phyloP scores from a whole-genome alignment of 1,284 basidiomycete genomes.

The Chondrostereum purpureum region DNA sequence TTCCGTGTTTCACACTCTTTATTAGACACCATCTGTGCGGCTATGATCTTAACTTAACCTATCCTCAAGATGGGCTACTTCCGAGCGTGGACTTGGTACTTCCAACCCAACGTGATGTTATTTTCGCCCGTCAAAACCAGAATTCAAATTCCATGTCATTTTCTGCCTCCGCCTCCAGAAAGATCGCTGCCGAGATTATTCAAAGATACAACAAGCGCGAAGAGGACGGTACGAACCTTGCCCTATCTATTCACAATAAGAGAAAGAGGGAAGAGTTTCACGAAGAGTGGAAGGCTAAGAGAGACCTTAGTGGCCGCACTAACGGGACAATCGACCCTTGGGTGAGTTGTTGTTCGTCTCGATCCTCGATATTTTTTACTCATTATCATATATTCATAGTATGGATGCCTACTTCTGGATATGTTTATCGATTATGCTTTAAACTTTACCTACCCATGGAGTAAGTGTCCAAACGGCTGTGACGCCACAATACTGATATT shows the following conservation, averaged over 20 bases:
- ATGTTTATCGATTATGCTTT: conserved; percentile 53
- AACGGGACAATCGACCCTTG: conserved; percentile 50
- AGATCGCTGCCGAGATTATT: neutral
- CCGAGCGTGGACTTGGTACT: conserved; percentile 36
- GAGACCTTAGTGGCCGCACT: conserved; percentile 33
- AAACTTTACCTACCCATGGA: conserved; percentile 63
- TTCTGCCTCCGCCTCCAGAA: neutral
- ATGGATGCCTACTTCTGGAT: conserved; percentile 49
- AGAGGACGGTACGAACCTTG: neutral
- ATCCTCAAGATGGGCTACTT: conserved; percentile 55
- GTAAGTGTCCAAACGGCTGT: too few relatives aligned
- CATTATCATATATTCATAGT: conserved; percentile 25
- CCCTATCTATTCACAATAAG: neutral
- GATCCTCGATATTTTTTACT: neutral
- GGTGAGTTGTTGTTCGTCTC: conserved; percentile 22
- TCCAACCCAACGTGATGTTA: conserved; percentile 26
- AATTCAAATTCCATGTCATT: conserved; percentile 8
- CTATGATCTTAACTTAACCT: conserved; percentile 62
- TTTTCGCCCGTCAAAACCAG: conserved; percentile 14
- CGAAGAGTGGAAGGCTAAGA: conserved; percentile 31
- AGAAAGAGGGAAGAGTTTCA: conserved; percentile 21
- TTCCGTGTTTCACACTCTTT: conserved; percentile 3
- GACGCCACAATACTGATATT: too few relatives aligned
- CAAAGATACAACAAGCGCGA: neutral
- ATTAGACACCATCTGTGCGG: conserved; percentile 54